Percentiles rank a stretch among this genome's conserved stretches.
phyloP scores from a whole-genome alignment of 768 basidiomycete genomes.

The Rickenella mellea region DNA sequence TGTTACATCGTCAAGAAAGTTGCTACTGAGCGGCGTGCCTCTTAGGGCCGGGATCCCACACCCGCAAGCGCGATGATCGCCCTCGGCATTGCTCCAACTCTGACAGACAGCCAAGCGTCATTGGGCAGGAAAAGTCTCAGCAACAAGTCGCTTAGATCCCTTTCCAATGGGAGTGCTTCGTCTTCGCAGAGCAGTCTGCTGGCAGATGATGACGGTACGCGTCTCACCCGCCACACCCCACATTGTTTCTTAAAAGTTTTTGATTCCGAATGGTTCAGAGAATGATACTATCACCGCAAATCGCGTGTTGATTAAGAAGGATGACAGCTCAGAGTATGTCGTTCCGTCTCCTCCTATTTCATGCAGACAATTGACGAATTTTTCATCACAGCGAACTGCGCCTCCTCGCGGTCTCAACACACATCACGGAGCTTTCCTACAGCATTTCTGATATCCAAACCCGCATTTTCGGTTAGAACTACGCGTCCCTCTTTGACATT shows the following conservation, averaged over 20 bases:
- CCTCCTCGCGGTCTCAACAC: conserved; percentile 69
- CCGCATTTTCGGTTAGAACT: conserved; percentile 69
- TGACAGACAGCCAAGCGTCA: no score
- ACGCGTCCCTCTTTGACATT: conserved; percentile 3
- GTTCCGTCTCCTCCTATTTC: conserved; percentile 8
- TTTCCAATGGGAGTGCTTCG: no score
- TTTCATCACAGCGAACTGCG: conserved; percentile 51
- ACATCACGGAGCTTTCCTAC: conserved; percentile 82
- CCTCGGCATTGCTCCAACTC: no score
- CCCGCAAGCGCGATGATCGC: no score
- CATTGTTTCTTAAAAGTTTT: not conserved
- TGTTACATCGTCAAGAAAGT: no score
- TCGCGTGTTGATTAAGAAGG: conserved; percentile 32
- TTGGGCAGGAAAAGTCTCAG: no score
- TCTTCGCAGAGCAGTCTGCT: no score
- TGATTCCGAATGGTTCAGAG: conserved; percentile 35
- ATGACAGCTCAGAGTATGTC: conserved; percentile 60
- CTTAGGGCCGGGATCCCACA: no score
- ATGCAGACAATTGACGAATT: conserved; percentile 2
- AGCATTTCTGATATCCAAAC: conserved; percentile 85
- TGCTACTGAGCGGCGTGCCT: no score
- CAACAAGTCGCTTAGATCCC: no score
- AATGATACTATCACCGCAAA: conserved; percentile 63
- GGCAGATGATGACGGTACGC: no score
- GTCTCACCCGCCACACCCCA: no score